Evolutionary conservation across 2,329 filamentous ascomycete species (phyloP).

Genomic region (Moelleriella libera): DNA sequence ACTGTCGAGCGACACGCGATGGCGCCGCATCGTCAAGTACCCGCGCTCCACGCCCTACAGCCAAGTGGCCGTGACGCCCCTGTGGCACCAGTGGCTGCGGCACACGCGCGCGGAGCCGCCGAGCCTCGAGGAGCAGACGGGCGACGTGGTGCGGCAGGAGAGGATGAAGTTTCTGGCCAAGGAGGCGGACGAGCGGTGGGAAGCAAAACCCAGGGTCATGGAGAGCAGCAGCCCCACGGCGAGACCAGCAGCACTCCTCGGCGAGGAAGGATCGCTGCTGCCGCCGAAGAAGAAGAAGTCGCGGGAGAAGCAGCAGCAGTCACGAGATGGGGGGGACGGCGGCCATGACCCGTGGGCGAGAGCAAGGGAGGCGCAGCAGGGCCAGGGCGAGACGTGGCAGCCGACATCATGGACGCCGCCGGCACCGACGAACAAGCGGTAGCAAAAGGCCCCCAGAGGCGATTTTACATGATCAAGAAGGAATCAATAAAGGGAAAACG

Average conservation of each 20-base stretch:
- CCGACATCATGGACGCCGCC: conserved; percentile 50
- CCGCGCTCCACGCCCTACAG: conserved; percentile 38
- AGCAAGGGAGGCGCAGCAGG: conserved; percentile 20
- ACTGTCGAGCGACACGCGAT: conserved; percentile 29
- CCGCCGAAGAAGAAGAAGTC: too few species aligned
- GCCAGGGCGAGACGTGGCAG: conserved; percentile 52
- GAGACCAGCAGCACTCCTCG: too few species aligned
- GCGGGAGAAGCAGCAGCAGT: background rate
- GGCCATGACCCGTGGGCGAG: conserved; percentile 43
- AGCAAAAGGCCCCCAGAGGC: too few species aligned
- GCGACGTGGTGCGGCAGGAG: conserved; percentile 36
- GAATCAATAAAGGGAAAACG: background rate
- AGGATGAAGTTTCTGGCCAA: conserved; percentile 42
- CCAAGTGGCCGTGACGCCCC: conserved; percentile 41
- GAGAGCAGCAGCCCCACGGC: conserved; percentile 14
- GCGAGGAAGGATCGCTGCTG: too few species aligned
- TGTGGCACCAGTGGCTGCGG: conserved; percentile 58
- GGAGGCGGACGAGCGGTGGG: conserved; percentile 50
- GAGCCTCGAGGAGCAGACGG: conserved; percentile 39
- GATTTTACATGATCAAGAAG: background rate
- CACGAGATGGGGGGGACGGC: background rate
- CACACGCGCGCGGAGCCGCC: conserved; percentile 42
- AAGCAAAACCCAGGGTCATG: conserved; percentile 37
- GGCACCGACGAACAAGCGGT: background rate
- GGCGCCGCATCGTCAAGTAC: conserved; percentile 49